Percentiles rank a stretch among this genome's conserved stretches.
Conservation (phyloP, 148 eudicot species). For the Polygonum aviculare region DNA sequence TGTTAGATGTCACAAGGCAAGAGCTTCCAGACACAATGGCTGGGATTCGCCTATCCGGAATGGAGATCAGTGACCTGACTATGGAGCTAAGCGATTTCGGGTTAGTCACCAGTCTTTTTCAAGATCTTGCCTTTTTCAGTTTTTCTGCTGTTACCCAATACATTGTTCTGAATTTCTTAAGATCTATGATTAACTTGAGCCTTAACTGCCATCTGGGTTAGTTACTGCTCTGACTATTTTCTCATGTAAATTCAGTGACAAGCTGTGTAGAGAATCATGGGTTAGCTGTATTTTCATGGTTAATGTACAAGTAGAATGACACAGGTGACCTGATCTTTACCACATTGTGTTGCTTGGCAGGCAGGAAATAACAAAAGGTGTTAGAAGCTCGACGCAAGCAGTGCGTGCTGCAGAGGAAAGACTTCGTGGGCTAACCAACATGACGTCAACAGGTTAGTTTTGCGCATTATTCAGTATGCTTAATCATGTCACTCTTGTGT, state of each 20-base stretch:
- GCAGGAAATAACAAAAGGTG: constrained; percentile 78
- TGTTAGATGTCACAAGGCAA: constrained; percentile 76
- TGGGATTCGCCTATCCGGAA: constrained; percentile 82
- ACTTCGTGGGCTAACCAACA: constrained; percentile 48
- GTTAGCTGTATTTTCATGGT: neutral
- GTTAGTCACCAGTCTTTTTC: constrained; percentile 24
- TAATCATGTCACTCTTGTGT: neutral
- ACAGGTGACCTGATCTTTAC: neutral
- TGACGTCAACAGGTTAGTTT: constrained; percentile 52
- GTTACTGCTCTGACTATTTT: neutral
- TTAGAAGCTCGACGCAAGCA: constrained; percentile 73
- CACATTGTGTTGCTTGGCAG: constrained; percentile 27
- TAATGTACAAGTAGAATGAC: neutral
- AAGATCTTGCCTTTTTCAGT: neutral
- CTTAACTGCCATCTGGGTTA: neutral
- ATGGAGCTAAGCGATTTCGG: constrained; percentile 96
- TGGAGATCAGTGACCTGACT: constrained; percentile 93
- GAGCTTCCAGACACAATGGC: constrained; percentile 96
- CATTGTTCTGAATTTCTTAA: neutral
- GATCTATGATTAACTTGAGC: neutral
- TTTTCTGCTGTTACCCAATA: neutral
- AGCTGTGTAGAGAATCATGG: neutral
- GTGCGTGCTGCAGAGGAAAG: constrained; percentile 76
- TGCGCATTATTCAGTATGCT: neutral
- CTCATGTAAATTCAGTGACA: neutral